These are phyloP conservation scores for Ophiostoma populinum DNA, from an alignment of 2,329 filamentous ascomycete genomes.

Conservation along the genomic window DNA sequence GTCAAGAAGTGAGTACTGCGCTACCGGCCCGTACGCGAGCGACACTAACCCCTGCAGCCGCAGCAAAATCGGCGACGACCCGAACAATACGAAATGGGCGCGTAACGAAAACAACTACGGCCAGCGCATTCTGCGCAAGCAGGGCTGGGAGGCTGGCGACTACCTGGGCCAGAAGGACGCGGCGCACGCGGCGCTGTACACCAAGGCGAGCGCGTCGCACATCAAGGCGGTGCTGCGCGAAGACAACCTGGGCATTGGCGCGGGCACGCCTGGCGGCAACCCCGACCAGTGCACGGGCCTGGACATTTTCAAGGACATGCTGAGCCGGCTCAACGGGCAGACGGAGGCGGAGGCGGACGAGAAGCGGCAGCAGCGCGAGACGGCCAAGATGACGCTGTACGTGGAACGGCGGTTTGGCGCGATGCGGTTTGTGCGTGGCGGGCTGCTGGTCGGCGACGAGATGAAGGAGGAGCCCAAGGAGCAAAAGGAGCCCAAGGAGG, in stretches of 20 bases:
- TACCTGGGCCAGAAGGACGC: slow-evolving; percentile 66
- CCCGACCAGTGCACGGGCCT: slow-evolving; percentile 70
- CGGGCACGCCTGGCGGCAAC: slow-evolving; percentile 38
- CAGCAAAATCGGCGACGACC: slow-evolving; percentile 70
- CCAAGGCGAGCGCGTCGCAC: slow-evolving; percentile 64
- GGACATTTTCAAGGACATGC: slow-evolving; percentile 67
- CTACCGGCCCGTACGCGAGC: neutral
- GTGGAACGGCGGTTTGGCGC: slow-evolving; percentile 59
- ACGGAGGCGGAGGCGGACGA: slow-evolving; percentile 53
- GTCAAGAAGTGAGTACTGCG: slow-evolving; percentile 40
- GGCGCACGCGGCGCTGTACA: slow-evolving; percentile 58
- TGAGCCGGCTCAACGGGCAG: slow-evolving; percentile 82
- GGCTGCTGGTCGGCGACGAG: slow-evolving; percentile 41
- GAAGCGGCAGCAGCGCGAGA: slow-evolving; percentile 50
- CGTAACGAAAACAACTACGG: slow-evolving; percentile 70
- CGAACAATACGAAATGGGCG: slow-evolving; percentile 91
- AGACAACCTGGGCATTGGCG: slow-evolving; percentile 79
- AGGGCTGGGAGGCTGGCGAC: slow-evolving; percentile 81
- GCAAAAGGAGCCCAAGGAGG: slow-evolving; percentile 25
- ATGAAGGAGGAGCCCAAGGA: slow-evolving; percentile 15
- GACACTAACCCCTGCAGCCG: neutral
- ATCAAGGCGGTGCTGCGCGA: slow-evolving; percentile 78
- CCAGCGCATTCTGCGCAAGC: slow-evolving; percentile 70
- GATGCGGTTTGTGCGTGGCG: slow-evolving; percentile 79
- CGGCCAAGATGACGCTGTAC: slow-evolving; percentile 56